These are phyloP conservation scores for Poa annua DNA, from an alignment of 176 grass and related monocot genomes.

Conservation along the genomic window DNA sequence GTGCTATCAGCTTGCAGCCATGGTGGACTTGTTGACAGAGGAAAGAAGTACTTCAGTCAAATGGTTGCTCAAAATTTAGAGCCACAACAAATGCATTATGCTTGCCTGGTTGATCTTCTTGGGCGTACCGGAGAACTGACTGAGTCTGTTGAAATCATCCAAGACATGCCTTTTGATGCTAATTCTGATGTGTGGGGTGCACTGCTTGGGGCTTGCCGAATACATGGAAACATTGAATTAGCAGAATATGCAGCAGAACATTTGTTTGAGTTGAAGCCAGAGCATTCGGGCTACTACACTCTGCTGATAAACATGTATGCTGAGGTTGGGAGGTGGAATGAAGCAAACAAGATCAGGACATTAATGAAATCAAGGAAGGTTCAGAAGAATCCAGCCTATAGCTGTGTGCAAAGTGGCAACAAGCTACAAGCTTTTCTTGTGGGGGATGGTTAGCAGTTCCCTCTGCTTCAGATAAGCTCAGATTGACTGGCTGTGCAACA, in stretches of 20 bases:
- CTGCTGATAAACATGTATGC: slow-evolving; percentile 86
- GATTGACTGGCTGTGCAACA: slow-evolving; percentile 14
- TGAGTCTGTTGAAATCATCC: slow-evolving; percentile 67
- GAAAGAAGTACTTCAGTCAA: slow-evolving; percentile 78
- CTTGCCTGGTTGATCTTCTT: slow-evolving; percentile 93
- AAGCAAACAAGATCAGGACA: slow-evolving; percentile 65
- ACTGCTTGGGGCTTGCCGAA: slow-evolving; percentile 78
- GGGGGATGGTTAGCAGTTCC: slow-evolving; percentile 37
- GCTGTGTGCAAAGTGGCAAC: slow-evolving; percentile 75
- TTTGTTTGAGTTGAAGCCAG: slow-evolving; percentile 82
- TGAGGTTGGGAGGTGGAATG: slow-evolving; percentile 76
- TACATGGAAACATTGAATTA: slow-evolving; percentile 80
- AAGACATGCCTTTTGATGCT: slow-evolving; percentile 74
- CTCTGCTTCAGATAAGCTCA: slow-evolving; percentile 20
- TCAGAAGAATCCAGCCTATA: slow-evolving; percentile 80
- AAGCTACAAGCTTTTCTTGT: slow-evolving; percentile 57
- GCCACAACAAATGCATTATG: slow-evolving; percentile 83
- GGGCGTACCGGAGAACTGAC: slow-evolving; percentile 70
- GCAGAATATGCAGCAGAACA: slow-evolving; percentile 69
- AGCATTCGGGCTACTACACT: slow-evolving; percentile 80
- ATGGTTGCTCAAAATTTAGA: slow-evolving; percentile 68
- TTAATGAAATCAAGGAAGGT: slow-evolving; percentile 87
- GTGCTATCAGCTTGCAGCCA: slow-evolving; percentile 84
- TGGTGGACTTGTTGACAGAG: slow-evolving; percentile 75
- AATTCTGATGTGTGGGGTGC: slow-evolving; percentile 93